Base-by-base conservation (phyloP, 306 rosid species). In the Adenanthera pavonina region DNA sequence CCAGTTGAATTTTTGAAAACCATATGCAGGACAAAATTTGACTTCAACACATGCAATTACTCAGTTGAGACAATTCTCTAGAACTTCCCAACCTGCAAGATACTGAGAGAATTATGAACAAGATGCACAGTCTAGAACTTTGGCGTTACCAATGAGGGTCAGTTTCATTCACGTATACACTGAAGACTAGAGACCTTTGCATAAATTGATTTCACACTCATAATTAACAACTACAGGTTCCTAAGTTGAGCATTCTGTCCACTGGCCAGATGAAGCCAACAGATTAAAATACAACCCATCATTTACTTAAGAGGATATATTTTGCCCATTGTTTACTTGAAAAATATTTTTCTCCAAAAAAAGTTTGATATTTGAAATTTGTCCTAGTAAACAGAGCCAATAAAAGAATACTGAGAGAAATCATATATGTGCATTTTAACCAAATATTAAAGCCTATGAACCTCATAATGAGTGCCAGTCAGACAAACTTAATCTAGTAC, bases 141-240 rank as follows among this genome's bases (percentile, higher is more conserved):
- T 30, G 44, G 70, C 57, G 13, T 56, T 17, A 44, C 47, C 1
- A 78, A 48, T 64, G 38, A 35, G 11, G 51, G 51, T 35, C 41
- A 36, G 41, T 52, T 67, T 41, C 81, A 78, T 38, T 78, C 81
- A 77, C 48, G 74, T 36, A 47, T 9, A 46, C 49, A 46, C 49
- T 46, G 8, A 11, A 53, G 30, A 25, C 30, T 25, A 25, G 30
- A 44, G 64, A 57, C 52, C 25, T 35, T 25, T 7, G 56, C 33
- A 20, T 33, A 53, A 25, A 78, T 41, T 78, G 76, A 53, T 49
- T 53, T 44, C 36, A 43, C 76, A 57, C 49, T 70, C 12, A 13
- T 6, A 44, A 19, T 36, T 13, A 56, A 65, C 38, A 54, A 56
- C 54, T 11, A 56, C 35, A 54, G 20, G 30, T 43, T 69, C 20